Percentiles rank a stretch among this genome's conserved stretches.
Evolutionary conservation across 495 filamentous ascomycete genomes (phyloP).

Genomic region (Podospora tetraspora): DNA sequence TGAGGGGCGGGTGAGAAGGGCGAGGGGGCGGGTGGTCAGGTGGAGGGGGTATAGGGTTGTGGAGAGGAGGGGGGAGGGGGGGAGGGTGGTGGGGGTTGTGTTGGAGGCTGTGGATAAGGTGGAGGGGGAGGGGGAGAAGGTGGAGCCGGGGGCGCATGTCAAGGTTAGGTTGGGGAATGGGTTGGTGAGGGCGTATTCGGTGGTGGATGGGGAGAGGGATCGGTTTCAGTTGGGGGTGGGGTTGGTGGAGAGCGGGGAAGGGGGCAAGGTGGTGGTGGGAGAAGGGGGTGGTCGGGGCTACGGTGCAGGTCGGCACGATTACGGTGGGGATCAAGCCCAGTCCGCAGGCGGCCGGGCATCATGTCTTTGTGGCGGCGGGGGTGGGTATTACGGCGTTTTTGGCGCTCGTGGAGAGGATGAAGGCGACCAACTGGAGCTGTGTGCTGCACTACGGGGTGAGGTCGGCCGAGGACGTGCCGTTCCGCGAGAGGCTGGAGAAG

Average conservation of each 20-base stretch:
- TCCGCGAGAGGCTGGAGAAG: conserved; percentile 32
- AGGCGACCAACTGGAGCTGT: conserved; percentile 39
- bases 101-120: conserved; percentile 30
- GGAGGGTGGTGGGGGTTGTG: conserved; percentile 37
- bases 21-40: conserved; percentile 21
- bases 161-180: conserved; percentile 44
- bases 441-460: conserved; percentile 48
- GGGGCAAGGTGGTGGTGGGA: conserved; percentile 45
- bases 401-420: conserved; percentile 29
- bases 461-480: conserved; percentile 43
- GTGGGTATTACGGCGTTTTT: conserved; percentile 52
- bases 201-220: conserved; percentile 40
- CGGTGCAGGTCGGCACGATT: conserved; percentile 42
- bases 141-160: conserved; percentile 37
- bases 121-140: conserved; percentile 14
- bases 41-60: conserved; percentile 44
- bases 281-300: conserved; percentile 39
- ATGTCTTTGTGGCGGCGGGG: conserved; percentile 49
- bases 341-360: conserved; percentile 36
- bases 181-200: conserved; percentile 41
- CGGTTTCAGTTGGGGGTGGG: conserved; percentile 45
- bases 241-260: conserved; percentile 37
- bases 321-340: conserved; percentile 31
- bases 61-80: conserved; percentile 40
- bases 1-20: conserved; percentile 33